Percentiles rank a stretch among this genome's conserved stretches.
Conservation (phyloP, 75 land plant genomes). For the Cryptomeria japonica region DNA sequence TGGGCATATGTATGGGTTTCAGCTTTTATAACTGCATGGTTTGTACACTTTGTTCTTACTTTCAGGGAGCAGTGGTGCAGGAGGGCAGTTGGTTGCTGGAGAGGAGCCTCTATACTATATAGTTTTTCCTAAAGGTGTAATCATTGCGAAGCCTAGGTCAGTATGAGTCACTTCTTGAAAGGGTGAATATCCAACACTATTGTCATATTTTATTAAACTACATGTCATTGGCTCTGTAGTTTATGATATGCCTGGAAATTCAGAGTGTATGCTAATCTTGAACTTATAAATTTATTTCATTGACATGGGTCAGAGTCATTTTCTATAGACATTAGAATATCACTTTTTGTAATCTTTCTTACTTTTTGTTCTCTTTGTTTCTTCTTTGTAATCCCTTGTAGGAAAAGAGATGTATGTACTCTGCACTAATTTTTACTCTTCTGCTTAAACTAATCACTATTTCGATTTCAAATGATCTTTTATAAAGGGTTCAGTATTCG, state of each 20-base stretch:
- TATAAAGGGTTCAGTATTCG: neutral
- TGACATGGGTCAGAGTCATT: neutral
- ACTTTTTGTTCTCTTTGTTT: neutral
- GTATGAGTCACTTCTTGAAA: conserved; percentile 17
- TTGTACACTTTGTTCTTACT: conserved; percentile 5
- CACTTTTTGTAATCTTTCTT: neutral
- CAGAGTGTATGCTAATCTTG: neutral
- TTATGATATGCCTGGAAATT: neutral
- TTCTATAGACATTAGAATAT: neutral
- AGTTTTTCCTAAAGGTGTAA: conserved; percentile 96
- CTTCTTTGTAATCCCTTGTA: neutral
- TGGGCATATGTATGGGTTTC: neutral
- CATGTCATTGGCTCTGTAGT: neutral
- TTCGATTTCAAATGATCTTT: too few species aligned
- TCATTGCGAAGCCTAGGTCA: conserved; percentile 95
- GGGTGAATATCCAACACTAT: neutral
- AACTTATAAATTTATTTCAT: neutral
- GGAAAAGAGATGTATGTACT: neutral
- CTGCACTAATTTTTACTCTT: neutral
- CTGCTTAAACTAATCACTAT: neutral
- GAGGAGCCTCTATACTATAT: conserved; percentile 94
- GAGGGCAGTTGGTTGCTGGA: conserved; percentile 96
- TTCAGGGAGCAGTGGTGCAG: conserved; percentile 88
- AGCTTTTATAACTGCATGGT: neutral
- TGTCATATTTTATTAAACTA: neutral